Evolutionary conservation across 2,329 filamentous ascomycete genomes (phyloP).

Genomic region (Fusarium burgessii): DNA sequence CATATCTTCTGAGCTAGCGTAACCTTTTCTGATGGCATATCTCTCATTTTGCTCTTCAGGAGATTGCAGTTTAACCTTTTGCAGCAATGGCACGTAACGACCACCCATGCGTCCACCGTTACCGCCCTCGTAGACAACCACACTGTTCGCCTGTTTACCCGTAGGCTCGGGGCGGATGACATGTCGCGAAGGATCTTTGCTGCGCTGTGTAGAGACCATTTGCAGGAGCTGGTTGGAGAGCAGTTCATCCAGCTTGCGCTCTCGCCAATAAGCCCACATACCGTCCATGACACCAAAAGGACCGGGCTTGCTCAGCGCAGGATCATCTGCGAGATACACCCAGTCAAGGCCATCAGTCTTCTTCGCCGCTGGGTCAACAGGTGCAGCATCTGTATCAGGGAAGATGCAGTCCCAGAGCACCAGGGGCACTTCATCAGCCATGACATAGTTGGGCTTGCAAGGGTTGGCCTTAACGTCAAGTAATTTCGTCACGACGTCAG

Average conservation of each 20-base stretch:
- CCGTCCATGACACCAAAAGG: slow-evolving; percentile 75
- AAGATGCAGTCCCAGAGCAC: slow-evolving; percentile 98
- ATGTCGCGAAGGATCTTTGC: slow-evolving; percentile 29
- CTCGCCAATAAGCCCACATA: slow-evolving; percentile 86
- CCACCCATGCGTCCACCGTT: slow-evolving; percentile 63
- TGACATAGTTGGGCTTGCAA: slow-evolving; percentile 85
- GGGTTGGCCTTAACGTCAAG: slow-evolving; percentile 80
- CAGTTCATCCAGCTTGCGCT: slow-evolving; percentile 89
- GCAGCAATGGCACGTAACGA: slow-evolving; percentile 66
- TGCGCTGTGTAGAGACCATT: slow-evolving; percentile 61
- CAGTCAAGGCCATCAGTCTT: slow-evolving; percentile 75
- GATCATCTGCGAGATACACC: slow-evolving; percentile 80
- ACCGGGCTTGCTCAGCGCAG: slow-evolving; percentile 70
- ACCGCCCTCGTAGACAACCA: slow-evolving; percentile 66
- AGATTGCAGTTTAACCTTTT: slow-evolving; percentile 61
- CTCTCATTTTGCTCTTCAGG: slow-evolving; percentile 69
- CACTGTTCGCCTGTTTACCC: slow-evolving; percentile 43
- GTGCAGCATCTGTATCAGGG: slow-evolving; percentile 61
- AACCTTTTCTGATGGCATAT: slow-evolving; percentile 72
- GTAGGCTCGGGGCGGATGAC: slow-evolving; percentile 24
- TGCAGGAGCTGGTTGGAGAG: slow-evolving; percentile 81
- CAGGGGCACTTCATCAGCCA: slow-evolving; percentile 89
- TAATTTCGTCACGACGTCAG: slow-evolving; percentile 77
- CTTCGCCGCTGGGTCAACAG: slow-evolving; percentile 46
- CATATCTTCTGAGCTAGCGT: slow-evolving; percentile 64